Conservation (phyloP, 495 filamentous ascomycete species). For the Talaromyces thailandensis region DNA sequence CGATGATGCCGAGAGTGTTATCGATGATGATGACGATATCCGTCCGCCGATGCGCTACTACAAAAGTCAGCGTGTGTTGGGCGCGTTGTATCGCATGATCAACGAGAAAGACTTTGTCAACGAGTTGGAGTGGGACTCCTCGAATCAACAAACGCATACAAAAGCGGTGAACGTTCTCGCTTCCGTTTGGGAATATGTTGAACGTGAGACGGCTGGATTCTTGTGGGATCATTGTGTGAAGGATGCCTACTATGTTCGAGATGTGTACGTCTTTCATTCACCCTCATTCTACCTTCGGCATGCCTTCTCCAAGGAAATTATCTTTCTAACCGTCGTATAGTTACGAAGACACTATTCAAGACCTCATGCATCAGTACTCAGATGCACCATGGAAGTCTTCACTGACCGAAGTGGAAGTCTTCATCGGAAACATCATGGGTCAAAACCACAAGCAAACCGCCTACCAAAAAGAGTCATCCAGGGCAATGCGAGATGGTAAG, state of each 20-base stretch:
- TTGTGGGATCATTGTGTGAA: conserved; percentile 35
- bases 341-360: conserved; percentile 55
- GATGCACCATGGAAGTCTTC: conserved; percentile 41
- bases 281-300: not conserved
- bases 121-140: conserved; percentile 36
- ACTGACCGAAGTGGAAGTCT: conserved; percentile 67
- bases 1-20: conserved; percentile 14
- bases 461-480: conserved; percentile 54
- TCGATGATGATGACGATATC: conserved; percentile 45
- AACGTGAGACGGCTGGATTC: conserved; percentile 18
- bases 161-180: conserved; percentile 7
- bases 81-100: conserved; percentile 62
- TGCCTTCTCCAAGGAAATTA: not conserved
- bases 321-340: conserved; percentile 21
- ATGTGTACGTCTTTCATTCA: conserved; percentile 32
- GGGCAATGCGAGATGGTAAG: conserved; percentile 45
- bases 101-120: conserved; percentile 62
- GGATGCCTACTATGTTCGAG: conserved; percentile 40
- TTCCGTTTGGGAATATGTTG: conserved; percentile 29
- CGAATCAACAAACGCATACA: not conserved
- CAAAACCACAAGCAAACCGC: conserved; percentile 46
- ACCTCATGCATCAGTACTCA: conserved; percentile 48
- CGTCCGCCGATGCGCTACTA: conserved; percentile 46
- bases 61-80: conserved; percentile 57
- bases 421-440: conserved; percentile 64